A percentile compares a stretch with the other conserved stretches of the same genome.
These are phyloP conservation scores for Mortierella sp. DNA, from an alignment of 371 early-diverging fungal genomes.

Conservation along the genomic window DNA sequence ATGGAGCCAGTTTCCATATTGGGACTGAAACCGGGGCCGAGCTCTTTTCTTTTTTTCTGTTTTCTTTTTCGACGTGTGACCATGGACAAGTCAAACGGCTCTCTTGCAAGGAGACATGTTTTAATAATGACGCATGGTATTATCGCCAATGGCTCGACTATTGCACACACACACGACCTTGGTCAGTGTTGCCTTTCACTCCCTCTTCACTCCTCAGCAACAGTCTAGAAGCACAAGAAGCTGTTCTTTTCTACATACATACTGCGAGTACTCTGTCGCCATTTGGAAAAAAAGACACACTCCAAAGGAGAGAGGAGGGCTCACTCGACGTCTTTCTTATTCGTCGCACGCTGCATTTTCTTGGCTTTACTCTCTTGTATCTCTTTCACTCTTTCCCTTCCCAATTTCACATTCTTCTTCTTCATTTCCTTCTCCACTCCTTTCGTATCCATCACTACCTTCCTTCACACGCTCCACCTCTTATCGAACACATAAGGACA, in stretches of 20 bases:
- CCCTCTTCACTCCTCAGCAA: not conserved
- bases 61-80: constrained; percentile 2
- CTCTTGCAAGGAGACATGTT: not conserved
- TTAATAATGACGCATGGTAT: not conserved
- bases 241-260: too few species aligned
- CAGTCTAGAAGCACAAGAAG: not conserved
- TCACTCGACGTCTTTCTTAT: constrained; percentile 1
- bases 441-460: too few species aligned
- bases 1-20: not conserved
- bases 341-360: not conserved
- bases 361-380: not conserved
- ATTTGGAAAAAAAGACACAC: not conserved
- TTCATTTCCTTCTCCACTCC: not conserved
- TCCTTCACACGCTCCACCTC: not conserved
- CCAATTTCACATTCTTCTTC: not conserved
- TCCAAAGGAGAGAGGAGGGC: not conserved
- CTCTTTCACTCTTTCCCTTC: not conserved
- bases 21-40: not conserved
- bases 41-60: not conserved
- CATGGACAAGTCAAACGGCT: not conserved
- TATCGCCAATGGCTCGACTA: not conserved
- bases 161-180: not conserved
- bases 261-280: not conserved
- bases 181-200: not conserved
- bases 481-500: not conserved